These are phyloP conservation scores for Angophora floribunda DNA, from an alignment of 345 rosid genomes.

Conservation along the genomic window DNA sequence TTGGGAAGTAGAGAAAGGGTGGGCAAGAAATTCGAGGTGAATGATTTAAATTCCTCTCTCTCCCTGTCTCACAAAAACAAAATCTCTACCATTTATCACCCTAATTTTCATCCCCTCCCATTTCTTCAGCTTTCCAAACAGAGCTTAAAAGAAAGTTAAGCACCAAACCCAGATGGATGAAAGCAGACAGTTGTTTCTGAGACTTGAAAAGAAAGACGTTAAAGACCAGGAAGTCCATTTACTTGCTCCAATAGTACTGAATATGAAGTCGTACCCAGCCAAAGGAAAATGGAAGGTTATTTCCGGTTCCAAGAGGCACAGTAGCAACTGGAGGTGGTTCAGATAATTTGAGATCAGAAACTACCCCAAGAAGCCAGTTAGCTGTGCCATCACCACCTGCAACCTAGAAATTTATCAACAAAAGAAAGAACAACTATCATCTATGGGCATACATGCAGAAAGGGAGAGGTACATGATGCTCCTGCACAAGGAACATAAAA, in stretches of 20 bases:
- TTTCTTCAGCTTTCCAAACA: not conserved
- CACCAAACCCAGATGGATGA: not conserved
- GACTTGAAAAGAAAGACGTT: not conserved
- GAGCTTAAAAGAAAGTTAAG: not conserved
- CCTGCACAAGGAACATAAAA: not conserved
- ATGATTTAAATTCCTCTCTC: not conserved
- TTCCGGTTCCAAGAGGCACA: constrained; percentile 75
- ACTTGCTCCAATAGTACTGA: not conserved
- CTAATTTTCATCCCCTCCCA: not conserved
- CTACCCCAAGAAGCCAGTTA: constrained; percentile 69
- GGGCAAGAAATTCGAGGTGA: not conserved
- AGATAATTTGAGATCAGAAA: constrained; percentile 64
- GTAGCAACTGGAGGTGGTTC: constrained; percentile 57
- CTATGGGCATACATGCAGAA: not conserved
- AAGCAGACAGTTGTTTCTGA: not conserved
- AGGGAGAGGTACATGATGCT: not conserved
- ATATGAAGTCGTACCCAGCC: constrained; percentile 47
- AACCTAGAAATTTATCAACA: constrained; percentile 18
- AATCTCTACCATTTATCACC: not conserved
- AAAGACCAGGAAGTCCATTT: not conserved
- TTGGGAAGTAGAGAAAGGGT: not conserved
- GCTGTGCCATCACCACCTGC: constrained; percentile 82
- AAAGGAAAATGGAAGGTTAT: constrained; percentile 71
- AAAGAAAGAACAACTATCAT: not conserved
- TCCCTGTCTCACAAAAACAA: not conserved